Conservation (phyloP, 768 basidiomycete genomes). For the Mycena capillaripes region DNA sequence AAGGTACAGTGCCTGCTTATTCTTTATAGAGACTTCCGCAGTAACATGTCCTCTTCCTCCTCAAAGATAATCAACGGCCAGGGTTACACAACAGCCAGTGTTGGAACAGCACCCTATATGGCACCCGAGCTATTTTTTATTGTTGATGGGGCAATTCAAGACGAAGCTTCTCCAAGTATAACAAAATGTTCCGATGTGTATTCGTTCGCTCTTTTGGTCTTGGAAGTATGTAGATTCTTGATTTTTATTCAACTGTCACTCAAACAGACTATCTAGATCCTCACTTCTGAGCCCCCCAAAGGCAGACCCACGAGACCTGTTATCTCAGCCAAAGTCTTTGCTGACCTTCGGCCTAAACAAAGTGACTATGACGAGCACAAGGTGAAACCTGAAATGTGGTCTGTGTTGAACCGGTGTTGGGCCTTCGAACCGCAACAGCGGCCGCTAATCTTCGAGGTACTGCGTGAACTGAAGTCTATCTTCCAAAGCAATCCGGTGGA, state of each 20-base stretch:
- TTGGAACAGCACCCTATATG: conserved; percentile 36
- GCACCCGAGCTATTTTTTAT: conserved; percentile 35
- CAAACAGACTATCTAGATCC: background rate
- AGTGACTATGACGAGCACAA: background rate
- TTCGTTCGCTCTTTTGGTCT: background rate
- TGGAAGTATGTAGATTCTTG: background rate
- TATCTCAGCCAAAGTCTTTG: background rate
- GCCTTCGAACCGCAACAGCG: background rate
- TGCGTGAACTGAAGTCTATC: background rate
- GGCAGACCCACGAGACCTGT: background rate
- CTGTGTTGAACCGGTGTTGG: background rate
- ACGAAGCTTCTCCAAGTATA: background rate
- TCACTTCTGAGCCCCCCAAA: background rate
- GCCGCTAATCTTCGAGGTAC: background rate
- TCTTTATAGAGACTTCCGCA: too few relatives aligned
- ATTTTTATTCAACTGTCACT: background rate
- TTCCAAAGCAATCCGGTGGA: too few relatives aligned
- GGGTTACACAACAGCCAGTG: conserved; percentile 26
- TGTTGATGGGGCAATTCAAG: background rate
- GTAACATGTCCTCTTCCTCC: too few relatives aligned
- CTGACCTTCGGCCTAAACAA: background rate
- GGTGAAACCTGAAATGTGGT: background rate
- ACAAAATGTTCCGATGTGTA: background rate
- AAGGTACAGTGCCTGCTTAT: too few relatives aligned
- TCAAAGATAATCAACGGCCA: conserved; percentile 22